A percentile compares a stretch with the other conserved stretches of the same genome.
These are phyloP conservation scores for Typha latifolia DNA, from an alignment of 176 grass and related monocot species.

Conservation along the genomic window DNA sequence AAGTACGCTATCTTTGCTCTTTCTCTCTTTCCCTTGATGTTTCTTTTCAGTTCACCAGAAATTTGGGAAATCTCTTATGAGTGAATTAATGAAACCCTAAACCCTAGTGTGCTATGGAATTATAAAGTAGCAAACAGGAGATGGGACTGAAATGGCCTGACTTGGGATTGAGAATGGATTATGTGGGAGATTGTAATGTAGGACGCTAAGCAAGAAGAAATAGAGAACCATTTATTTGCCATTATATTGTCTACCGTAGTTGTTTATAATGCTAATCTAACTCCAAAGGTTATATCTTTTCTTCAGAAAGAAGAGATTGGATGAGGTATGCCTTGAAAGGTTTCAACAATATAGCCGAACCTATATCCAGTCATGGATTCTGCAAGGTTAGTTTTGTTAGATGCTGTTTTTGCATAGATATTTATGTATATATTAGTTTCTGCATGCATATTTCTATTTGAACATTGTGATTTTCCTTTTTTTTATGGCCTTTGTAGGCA, in stretches of 20 bases:
- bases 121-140: too few species aligned
- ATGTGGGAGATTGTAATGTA: too few species aligned
- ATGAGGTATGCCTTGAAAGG: slow-evolving; percentile 84
- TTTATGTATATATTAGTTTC: not conserved
- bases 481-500: slow-evolving; percentile 37
- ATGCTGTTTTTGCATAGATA: not conserved
- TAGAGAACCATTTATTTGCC: too few species aligned
- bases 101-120: too few species aligned
- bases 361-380: slow-evolving; percentile 87
- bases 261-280: not conserved
- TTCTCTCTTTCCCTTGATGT: not conserved
- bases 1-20: slow-evolving; percentile 39
- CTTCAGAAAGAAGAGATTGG: slow-evolving; percentile 57
- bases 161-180: too few species aligned
- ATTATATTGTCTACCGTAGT: too few species aligned
- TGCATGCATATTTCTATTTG: not conserved
- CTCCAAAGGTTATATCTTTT: not conserved
- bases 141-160: too few species aligned
- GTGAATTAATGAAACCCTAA: too few species aligned
- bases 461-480: not conserved
- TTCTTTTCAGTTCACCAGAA: not conserved
- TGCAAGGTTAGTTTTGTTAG: slow-evolving; percentile 52
- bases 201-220: too few species aligned
- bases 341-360: slow-evolving; percentile 87
- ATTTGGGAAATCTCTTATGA: not conserved